Evolutionary conservation across 306 rosid genomes (phyloP).

Genomic region (Lithocarpus polystachyus): DNA sequence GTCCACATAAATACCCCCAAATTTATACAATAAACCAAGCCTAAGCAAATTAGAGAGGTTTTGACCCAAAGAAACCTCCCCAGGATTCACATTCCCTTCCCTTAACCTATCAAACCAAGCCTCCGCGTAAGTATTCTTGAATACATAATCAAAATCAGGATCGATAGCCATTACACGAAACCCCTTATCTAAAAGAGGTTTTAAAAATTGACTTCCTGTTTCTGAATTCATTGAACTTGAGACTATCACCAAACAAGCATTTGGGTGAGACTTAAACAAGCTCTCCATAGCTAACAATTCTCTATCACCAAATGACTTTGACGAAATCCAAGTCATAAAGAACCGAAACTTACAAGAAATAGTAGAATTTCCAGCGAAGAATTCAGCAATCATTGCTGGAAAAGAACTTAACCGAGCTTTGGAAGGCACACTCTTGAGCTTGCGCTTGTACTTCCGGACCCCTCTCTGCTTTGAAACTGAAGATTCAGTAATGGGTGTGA

Average conservation of each 20-base stretch:
- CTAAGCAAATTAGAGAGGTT: constrained; percentile 87
- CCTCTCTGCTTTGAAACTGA: constrained; percentile 21
- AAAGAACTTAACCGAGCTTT: constrained; percentile 26
- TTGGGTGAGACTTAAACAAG: constrained; percentile 65
- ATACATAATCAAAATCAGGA: constrained; percentile 66
- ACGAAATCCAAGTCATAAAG: constrained; percentile 93
- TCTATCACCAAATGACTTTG: constrained; percentile 50
- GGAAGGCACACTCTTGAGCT: constrained; percentile 34
- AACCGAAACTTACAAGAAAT: constrained; percentile 52
- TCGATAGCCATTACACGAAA: constrained; percentile 51
- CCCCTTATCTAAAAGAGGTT: constrained; percentile 44
- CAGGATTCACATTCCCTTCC: constrained; percentile 67
- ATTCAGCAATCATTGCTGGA: constrained; percentile 39
- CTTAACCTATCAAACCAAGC: constrained; percentile 52
- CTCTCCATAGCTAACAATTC: constrained; percentile 67
- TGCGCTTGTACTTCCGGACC: constrained; percentile 45
- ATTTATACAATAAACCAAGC: constrained; percentile 66
- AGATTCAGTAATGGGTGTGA: background rate
- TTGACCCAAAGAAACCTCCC: constrained; percentile 77
- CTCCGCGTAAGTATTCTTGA: constrained; percentile 70
- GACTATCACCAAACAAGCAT: constrained; percentile 70
- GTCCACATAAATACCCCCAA: constrained; percentile 75
- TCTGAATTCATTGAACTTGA: constrained; percentile 68
- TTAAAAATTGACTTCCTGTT: constrained; percentile 43
- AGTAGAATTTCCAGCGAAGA: constrained; percentile 34